Conservation (phyloP, 179 eudicot species). For the Silene noctiflora region DNA sequence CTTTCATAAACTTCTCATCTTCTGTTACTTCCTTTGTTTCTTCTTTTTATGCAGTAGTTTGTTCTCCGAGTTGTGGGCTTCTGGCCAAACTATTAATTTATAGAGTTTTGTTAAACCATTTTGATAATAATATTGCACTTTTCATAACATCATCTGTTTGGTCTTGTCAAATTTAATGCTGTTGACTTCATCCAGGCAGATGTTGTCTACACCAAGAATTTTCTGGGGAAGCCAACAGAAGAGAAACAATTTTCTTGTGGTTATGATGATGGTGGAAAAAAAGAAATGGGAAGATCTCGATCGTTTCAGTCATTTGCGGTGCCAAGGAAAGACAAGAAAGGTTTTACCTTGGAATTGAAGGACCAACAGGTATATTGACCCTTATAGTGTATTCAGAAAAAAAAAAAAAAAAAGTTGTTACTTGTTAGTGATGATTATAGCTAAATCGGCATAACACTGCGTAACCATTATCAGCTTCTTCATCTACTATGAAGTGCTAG, state of each 20-base stretch:
- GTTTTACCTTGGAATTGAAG: conserved; percentile 48
- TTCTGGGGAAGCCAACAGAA: conserved; percentile 44
- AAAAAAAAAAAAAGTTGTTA: neutral
- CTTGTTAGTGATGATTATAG: neutral
- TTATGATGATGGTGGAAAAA: conserved; percentile 30
- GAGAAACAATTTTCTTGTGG: conserved; percentile 34
- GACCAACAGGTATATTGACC: conserved; percentile 67
- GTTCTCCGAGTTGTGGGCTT: neutral
- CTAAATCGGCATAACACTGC: neutral
- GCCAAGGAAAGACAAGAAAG: conserved; percentile 61
- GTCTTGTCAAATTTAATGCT: conserved; percentile 10
- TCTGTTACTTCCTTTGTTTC: too few relatives aligned
- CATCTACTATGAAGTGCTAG: neutral
- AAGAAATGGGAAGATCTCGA: conserved; percentile 43
- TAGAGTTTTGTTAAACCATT: neutral
- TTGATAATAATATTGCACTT: neutral
- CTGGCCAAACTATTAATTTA: too few relatives aligned
- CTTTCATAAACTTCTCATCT: neutral
- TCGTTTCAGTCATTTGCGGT: conserved; percentile 45
- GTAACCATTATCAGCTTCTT: neutral
- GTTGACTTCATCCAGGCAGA: conserved; percentile 40
- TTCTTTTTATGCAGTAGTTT: neutral
- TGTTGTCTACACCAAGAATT: conserved; percentile 36
- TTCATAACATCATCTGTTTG: neutral
- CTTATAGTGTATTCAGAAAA: neutral